Base-by-base conservation (phyloP, 352 stramenopile species). In the Globisporangium canariense region DNA sequence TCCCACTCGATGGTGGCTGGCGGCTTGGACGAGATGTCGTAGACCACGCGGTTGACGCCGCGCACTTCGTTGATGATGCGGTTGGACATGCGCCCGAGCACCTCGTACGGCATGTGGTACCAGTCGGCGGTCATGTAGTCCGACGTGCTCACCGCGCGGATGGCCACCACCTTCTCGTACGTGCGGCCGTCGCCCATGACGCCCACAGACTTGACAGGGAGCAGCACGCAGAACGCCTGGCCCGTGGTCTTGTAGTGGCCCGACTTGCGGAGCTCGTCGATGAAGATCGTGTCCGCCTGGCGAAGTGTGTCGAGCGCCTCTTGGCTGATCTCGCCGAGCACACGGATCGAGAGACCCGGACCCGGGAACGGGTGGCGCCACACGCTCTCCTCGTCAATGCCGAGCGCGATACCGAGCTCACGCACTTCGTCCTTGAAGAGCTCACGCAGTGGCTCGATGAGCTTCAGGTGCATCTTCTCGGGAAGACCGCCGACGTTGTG, bases 91-190 rank as follows among this genome's bases (percentile, higher is more conserved):
- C 81, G 91, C 34, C 90, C 93, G 64, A 99, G 89, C 43, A 99
- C 85, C 58, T 99, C 96, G 77, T 99, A 99, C 46, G 97, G 97
- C 81, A 99, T 97, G 75, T 98, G 93, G 81, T 99, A 99, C 91
- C 98, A 99, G 77, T 99, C 96, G 18, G 97, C 98, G 30, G 97
- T 99, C 98, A 99, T 99, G 78, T 98, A 99, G 78, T 99, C 98
- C 32, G 93, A 99, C n/a, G 98, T 99, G 64, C 96, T 97, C 25
- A 99, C 97, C 66, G 94, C 98, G 59, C 98, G 93, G 58, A 99
- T 96, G 63, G 92, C 93, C 60, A 97, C 69, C 34, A 97, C 90
- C 74, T 97, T 97, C 67, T 99, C 96, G 79, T 99, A 99, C 38
- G 97, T 99, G 64, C 97, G 88, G 40, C 94, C 92, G 74, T 99